Percentiles rank a stretch among this genome's conserved stretches.
Evolutionary conservation across 148 eudicot species (phyloP).

Genomic region (Nyssa sinensis): DNA sequence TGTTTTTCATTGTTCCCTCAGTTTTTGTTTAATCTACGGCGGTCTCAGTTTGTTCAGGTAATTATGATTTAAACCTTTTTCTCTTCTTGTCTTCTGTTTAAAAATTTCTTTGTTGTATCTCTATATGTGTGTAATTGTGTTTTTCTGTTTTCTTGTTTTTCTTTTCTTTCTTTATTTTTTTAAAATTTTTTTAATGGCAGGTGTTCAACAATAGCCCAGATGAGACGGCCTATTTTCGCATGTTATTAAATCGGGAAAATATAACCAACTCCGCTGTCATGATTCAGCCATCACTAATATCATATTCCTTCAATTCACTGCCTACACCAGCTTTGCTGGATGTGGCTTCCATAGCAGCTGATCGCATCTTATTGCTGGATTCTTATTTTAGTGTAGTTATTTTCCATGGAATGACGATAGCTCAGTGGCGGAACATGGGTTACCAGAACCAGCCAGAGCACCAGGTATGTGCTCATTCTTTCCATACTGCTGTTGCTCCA

Average conservation of each 20-base stretch:
- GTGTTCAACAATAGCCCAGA: conserved; percentile 97
- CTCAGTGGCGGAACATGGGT: conserved; percentile 96
- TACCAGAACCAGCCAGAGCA: conserved; percentile 89
- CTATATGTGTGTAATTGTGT: neutral
- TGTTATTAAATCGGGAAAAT: conserved; percentile 79
- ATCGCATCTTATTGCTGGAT: conserved; percentile 85
- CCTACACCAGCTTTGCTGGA: conserved; percentile 87
- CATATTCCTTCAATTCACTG: conserved; percentile 78
- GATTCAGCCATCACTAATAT: conserved; percentile 93
- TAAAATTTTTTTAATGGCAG: no score
- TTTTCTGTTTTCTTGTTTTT: neutral
- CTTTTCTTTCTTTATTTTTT: neutral
- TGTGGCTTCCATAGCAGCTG: conserved; percentile 81
- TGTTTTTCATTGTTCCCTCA: conserved; percentile 92
- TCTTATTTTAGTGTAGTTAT: conserved; percentile 90
- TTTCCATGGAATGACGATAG: conserved; percentile 92
- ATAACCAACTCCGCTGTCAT: conserved; percentile 84
- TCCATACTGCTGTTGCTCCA: neutral
- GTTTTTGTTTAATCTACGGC: conserved; percentile 84
- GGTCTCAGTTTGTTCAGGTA: conserved; percentile 97
- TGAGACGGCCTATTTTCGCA: conserved; percentile 97
- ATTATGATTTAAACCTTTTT: neutral
- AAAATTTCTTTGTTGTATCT: neutral
- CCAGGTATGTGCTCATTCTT: conserved; percentile 39
- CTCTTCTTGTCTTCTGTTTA: neutral